These are phyloP conservation scores for Trichophyton benhamiae DNA, from an alignment of 2,329 filamentous ascomycete genomes.

Conservation along the genomic window DNA sequence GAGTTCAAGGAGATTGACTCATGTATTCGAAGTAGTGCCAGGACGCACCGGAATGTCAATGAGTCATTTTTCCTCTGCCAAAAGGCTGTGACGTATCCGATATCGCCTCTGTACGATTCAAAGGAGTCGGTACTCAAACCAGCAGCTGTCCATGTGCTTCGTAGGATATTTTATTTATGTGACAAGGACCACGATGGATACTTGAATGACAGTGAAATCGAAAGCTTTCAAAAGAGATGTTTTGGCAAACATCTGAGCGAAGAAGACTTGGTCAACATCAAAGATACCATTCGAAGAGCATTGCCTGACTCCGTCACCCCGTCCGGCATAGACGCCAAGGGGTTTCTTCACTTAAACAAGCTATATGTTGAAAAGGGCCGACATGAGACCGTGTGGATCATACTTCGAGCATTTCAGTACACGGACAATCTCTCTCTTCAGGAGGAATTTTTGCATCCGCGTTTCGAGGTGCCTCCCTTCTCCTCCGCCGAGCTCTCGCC, in stretches of 20 bases:
- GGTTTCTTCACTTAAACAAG: constrained; percentile 85
- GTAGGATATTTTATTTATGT: constrained; percentile 86
- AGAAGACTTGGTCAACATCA: constrained; percentile 83
- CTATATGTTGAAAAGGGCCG: constrained; percentile 94
- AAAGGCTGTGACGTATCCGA: constrained; percentile 93
- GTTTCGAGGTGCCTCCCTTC: constrained; percentile 84
- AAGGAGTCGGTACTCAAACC: constrained; percentile 85
- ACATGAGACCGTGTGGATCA: constrained; percentile 97
- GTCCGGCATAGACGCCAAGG: constrained; percentile 65
- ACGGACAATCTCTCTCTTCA: constrained; percentile 88
- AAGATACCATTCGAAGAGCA: constrained; percentile 64
- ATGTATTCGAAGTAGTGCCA: constrained; percentile 86
- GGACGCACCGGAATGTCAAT: constrained; percentile 86
- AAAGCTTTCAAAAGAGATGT: constrained; percentile 79
- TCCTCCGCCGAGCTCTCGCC: constrained; percentile 90
- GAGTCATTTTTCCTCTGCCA: constrained; percentile 97
- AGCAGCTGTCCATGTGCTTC: constrained; percentile 71
- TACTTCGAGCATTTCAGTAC: constrained; percentile 87
- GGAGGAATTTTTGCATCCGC: constrained; percentile 82
- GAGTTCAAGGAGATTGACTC: constrained; percentile 99
- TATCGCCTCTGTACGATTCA: constrained; percentile 90
- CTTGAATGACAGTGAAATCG: constrained; percentile 79
- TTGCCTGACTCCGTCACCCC: constrained; percentile 51
- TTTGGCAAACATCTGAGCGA: constrained; percentile 76
- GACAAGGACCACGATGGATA: constrained; percentile 94